A percentile compares a stretch with the other conserved stretches of the same genome.
Evolutionary conservation across 495 filamentous ascomycete species (phyloP).

Genomic region (Glonium stellatum): DNA sequence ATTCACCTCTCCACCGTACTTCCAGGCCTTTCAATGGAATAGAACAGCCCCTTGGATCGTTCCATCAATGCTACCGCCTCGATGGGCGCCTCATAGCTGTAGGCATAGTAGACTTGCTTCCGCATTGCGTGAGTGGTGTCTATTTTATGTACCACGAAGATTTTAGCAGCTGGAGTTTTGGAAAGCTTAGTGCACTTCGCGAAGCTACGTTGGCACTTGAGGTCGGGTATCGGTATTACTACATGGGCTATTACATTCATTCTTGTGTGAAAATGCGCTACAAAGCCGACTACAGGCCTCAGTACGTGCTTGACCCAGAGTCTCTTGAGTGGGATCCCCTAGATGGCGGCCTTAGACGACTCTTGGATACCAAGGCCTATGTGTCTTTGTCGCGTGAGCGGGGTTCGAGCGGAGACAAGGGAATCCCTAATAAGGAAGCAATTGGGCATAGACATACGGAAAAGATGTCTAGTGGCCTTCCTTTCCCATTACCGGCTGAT

Average conservation of each 20-base stretch:
- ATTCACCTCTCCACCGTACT: conserved; percentile 59
- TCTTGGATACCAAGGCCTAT: conserved; percentile 61
- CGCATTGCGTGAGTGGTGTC: conserved; percentile 81
- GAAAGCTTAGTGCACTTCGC: conserved; percentile 79
- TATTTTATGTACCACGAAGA: conserved; percentile 90
- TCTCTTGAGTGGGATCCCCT: conserved; percentile 68
- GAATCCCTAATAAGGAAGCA: conserved; percentile 30
- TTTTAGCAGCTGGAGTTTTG: conserved; percentile 70
- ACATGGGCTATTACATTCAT: conserved; percentile 74
- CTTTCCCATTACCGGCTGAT: conserved; percentile 8
- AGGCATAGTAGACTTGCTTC: conserved; percentile 81
- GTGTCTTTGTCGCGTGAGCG: conserved; percentile 57
- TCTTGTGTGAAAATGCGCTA: conserved; percentile 76
- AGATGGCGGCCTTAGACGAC: conserved; percentile 46
- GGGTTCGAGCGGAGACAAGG: conserved; percentile 5
- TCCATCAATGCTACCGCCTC: conserved; percentile 88
- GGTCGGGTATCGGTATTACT: conserved; percentile 64
- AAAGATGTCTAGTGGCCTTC: neutral
- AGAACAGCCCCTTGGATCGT: conserved; percentile 69
- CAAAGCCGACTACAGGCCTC: conserved; percentile 79
- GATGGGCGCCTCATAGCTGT: conserved; percentile 85
- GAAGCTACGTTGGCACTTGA: conserved; percentile 77
- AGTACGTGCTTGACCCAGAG: conserved; percentile 77
- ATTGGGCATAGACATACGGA: conserved; percentile 2
- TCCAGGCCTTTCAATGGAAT: conserved; percentile 39